Evolutionary conservation across 2,329 filamentous ascomycete genomes (phyloP).

Genomic region (Trichoderma koningii): DNA sequence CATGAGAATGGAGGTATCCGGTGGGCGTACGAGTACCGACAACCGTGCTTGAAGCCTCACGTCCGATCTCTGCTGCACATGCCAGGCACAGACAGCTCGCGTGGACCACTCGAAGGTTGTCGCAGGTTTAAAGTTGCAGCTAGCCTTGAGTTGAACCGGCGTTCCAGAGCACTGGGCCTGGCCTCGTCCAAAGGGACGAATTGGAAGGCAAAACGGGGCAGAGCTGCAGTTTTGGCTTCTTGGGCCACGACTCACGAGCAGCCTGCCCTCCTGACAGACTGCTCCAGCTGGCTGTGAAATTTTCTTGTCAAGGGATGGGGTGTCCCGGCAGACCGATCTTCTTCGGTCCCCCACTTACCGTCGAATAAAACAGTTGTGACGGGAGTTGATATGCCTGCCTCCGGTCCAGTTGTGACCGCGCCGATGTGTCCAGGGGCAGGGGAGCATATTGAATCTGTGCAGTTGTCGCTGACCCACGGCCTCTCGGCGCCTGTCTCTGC

Average conservation of each 20-base stretch:
- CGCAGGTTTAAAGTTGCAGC: slow-evolving; percentile 7
- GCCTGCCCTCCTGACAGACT: background rate
- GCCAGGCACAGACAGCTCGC: slow-evolving; percentile 6
- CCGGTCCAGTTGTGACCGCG: background rate
- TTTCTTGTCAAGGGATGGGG: background rate
- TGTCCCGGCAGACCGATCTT: background rate
- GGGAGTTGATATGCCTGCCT: background rate
- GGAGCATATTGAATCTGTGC: background rate
- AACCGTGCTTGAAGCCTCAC: slow-evolving; percentile 12
- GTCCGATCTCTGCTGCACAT: slow-evolving; percentile 8
- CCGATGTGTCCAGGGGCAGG: background rate
- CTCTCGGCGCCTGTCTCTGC: too few species aligned
- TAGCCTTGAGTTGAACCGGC: slow-evolving; percentile 4
- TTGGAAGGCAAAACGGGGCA: slow-evolving; percentile 6
- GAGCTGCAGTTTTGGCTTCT: background rate
- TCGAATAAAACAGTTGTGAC: background rate
- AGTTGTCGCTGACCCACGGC: background rate
- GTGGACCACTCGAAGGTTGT: background rate
- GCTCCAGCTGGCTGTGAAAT: background rate
- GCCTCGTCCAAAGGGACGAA: background rate
- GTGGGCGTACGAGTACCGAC: background rate
- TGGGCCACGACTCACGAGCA: background rate
- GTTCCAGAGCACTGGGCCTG: slow-evolving; percentile 21
- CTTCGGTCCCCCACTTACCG: slow-evolving; percentile 19
- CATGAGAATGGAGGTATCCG: background rate